Evolutionary conservation across 2,329 filamentous ascomycete species (phyloP), one percentile per base, ranked within the genome.

Genomic region (Atkinsonella texensis): DNA sequence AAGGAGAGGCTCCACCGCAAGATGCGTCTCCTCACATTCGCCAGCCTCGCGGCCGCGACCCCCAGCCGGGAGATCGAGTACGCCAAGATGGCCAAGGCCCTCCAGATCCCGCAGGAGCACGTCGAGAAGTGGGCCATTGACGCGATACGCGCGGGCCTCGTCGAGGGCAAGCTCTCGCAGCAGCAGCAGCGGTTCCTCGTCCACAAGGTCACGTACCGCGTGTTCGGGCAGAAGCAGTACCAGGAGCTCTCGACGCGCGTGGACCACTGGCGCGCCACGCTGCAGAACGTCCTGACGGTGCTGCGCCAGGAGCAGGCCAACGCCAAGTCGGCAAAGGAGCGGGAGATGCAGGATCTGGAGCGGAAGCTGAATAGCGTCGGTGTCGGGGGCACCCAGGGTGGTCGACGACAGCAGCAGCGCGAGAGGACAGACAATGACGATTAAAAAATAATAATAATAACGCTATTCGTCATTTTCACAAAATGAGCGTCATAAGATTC

Each of bases 91-190:
- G 81, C 86, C 58, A 85, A 85, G 65, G 85, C 89, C 6, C 81
- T 98, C 46, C 85, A 93, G 70, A 83, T 98, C 52, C 83, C 88
- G 45, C 65, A 73, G 46, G 83, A 87, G 57, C 89, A 97, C 57
- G 89, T 97, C 42, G 93, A 98, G 77, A 86, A 91, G 79, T 98
- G 93, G 93, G 89, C 94, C 59, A 98, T 98, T 63, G 93, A 98
- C 68, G 90, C 94, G 60, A 96, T 98, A 71, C 88, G 93, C 59
- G 89, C 90, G 46, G 89, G 90, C 35, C 82, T 98, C 39, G 88
- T 98, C 49, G 93, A 98, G 75, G 93, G 93, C 66, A 95, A 95
- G 73, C 82, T 98, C 60, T 93, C 87, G 53, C 93, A 98, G 74
- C 80, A 91, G 67, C 89, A 89, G 68, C 81, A 88, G 67, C 87